These are phyloP conservation scores for Penicillium vulpinum DNA, from an alignment of 2,329 filamentous ascomycete genomes.

Conservation along the genomic window DNA sequence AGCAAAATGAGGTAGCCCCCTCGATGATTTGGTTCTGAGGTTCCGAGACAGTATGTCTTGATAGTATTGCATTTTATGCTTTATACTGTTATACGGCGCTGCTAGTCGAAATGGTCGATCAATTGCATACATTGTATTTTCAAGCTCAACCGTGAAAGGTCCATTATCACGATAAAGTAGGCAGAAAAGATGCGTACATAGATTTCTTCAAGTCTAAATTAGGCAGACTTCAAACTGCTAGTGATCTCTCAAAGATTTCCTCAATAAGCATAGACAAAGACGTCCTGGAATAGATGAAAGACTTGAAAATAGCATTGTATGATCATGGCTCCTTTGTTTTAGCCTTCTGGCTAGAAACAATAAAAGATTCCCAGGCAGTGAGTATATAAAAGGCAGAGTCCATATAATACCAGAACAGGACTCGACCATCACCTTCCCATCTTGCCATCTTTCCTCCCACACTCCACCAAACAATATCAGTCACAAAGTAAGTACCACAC, in stretches of 20 bases:
- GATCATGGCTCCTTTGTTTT: background rate
- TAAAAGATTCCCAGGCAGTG: background rate
- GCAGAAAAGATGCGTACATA: background rate
- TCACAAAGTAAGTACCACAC: background rate
- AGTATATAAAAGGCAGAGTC: background rate
- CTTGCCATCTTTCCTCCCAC: background rate
- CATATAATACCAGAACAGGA: background rate
- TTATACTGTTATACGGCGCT: background rate
- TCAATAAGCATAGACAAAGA: background rate
- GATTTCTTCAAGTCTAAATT: background rate
- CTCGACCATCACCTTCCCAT: background rate
- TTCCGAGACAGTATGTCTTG: background rate
- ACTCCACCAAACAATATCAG: background rate
- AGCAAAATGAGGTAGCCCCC: background rate
- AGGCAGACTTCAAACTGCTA: background rate
- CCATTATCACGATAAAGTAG: background rate
- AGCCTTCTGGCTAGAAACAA: background rate
- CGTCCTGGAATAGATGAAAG: background rate
- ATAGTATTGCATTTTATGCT: background rate
- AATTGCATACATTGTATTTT: background rate
- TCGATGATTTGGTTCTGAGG: background rate
- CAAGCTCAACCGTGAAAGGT: background rate
- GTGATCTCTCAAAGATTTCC: no score
- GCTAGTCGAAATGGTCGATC: no score
- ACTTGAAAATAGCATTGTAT: background rate